Percentiles rank a stretch among this genome's conserved stretches.
Conservation (phyloP, 305 asterid species). For the Fraxinus greggii region DNA sequence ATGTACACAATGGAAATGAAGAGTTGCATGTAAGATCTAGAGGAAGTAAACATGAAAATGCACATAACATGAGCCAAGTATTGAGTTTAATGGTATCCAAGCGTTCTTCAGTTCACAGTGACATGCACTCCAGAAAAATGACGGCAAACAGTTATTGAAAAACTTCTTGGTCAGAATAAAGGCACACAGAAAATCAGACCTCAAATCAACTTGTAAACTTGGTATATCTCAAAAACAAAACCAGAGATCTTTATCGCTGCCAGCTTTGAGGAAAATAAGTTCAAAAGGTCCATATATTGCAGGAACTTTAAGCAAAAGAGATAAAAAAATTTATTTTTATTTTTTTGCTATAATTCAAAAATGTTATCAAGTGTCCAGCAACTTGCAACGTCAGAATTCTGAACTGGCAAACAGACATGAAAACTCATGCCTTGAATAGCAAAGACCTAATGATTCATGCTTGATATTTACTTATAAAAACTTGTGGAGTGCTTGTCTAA, state of each 20-base stretch:
- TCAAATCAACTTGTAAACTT: neutral
- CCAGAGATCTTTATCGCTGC: neutral
- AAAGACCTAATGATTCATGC: neutral
- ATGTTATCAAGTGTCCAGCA: neutral
- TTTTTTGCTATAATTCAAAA: neutral
- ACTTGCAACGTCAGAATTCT: constrained; percentile 3
- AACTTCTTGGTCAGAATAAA: constrained; percentile 2
- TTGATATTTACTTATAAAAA: constrained; percentile 1
- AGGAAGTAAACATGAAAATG: neutral
- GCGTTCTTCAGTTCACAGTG: neutral
- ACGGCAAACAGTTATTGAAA: constrained; percentile 4
- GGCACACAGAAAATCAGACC: neutral
- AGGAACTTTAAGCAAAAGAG: neutral
- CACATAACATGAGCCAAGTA: neutral
- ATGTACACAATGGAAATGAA: neutral
- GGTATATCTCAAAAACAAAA: constrained; percentile 2
- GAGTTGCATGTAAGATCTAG: neutral
- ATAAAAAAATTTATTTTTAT: neutral
- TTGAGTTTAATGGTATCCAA: neutral
- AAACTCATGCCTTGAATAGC: neutral
- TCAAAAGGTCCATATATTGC: constrained; percentile 8
- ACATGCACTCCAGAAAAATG: neutral
- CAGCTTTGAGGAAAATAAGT: neutral
- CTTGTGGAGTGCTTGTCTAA: constrained; percentile 22
- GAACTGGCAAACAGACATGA: neutral